Evolutionary conservation across 1,284 basidiomycete genomes (phyloP), one percentile per base, ranked within the genome.

Genomic region (Trametes polyzona): DNA sequence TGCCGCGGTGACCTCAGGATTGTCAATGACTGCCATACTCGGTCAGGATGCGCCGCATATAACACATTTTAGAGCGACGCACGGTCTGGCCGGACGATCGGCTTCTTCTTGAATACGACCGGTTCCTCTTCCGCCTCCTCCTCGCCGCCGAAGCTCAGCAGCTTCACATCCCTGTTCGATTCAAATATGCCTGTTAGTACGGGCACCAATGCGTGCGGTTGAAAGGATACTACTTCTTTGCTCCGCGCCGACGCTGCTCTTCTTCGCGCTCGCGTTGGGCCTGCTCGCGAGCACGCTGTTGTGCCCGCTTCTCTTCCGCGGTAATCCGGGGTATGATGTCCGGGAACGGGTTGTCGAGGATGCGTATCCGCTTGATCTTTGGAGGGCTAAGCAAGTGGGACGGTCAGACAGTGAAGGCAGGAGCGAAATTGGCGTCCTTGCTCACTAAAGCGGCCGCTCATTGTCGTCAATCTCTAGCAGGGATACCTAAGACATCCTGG

Each of bases 261-360:
- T 91, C 88, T 69, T 95, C 93, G 16, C 87, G 77, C 68, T 94
- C 92, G 43, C 80, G 79, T 65, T 90, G 90, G 0, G 84, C 86
- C 63, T 89, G 83, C 65, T 92, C 82, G 32, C 86, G 82, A 0
- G 95, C 95, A 54, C 83, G 80, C 60, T 89, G 87, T 70, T 97
- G 95, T 0, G 82, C 87, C 39, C 86, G 83, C 60, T 91, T 89
- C 75, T 98, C 95, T 1, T 88, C 92, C 0, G 93, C 93, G 0
- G 96, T 99, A 62, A 98, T 97, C n/a, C 96, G 88, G 1, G 96
- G 96, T 26, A 95, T 83, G 63, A 98, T 96, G 69, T 98, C 95
- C 46, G 88, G 84, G 69, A 97, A 98, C 0, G 96, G 96, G 69
- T 98, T 96, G 55, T 97, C 93, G 14, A 95, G 69, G 52, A 98